phyloP scores from a whole-genome alignment of 148 eudicot species.

The Silene latifolia region DNA sequence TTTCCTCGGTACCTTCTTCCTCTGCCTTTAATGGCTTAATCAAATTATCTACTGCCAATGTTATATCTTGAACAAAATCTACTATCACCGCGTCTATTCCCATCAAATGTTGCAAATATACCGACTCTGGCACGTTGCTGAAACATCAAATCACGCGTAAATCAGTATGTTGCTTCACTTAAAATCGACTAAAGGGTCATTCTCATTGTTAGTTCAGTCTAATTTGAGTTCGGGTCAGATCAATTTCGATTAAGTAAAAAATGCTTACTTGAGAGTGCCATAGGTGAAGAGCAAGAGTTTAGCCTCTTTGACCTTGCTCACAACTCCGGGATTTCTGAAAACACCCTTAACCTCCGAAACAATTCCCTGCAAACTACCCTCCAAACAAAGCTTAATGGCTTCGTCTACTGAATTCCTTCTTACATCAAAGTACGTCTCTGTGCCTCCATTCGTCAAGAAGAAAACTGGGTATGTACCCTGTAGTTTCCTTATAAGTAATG shows the following conservation, averaged over 20 bases:
- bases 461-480: conserved; percentile 76
- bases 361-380: conserved; percentile 83
- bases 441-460: conserved; percentile 85
- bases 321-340: conserved; percentile 64
- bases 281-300: conserved; percentile 70
- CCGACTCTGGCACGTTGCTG: conserved; percentile 32
- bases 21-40: conserved; percentile 20
- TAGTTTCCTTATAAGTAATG: conserved; percentile 51
- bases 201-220: too few species aligned
- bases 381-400: conserved; percentile 61
- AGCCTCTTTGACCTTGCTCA: conserved; percentile 61
- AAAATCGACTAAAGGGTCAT: too few species aligned
- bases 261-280: conserved; percentile 49
- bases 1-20: neutral
- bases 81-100: conserved; percentile 39
- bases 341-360: conserved; percentile 80
- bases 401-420: conserved; percentile 80
- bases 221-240: too few species aligned
- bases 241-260: too few species aligned
- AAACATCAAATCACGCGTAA: too few species aligned
- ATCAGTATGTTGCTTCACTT: too few species aligned
- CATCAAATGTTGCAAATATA: conserved; percentile 38
- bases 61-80: conserved; percentile 34
- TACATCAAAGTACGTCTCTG: conserved; percentile 51
- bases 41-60: conserved; percentile 23